Base-by-base conservation (phyloP, 495 filamentous ascomycete genomes). In the Parathielavia appendiculata region DNA sequence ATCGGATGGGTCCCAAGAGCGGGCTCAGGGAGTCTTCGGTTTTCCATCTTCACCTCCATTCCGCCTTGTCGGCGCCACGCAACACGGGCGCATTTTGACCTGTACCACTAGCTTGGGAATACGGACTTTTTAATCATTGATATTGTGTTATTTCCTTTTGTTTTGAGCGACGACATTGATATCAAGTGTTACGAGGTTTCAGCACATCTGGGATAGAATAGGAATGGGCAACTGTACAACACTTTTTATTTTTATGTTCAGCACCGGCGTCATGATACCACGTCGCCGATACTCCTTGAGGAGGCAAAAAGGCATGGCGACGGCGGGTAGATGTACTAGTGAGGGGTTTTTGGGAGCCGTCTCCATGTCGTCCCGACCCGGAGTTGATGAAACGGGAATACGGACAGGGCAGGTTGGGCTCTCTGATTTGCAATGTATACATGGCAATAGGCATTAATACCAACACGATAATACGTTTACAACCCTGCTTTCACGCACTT, bases 91-190 rank as follows among this genome's bases (percentile, higher is more conserved):
- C 56, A 51, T 58, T 52, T 30, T 39, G 48, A 50, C 17, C 20
- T 71, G 66, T 71, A 71, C 59, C 60, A 67, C 63, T 54, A 71
- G n/a, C 58, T 26, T 30, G 51, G 40, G 57, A 45, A 39, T 71
- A 71, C 60, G 46, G 52, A 61, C 56, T 30, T 30, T 67, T 66
- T 71, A 71, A 71, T 71, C 60, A 57, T 58, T 61, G 49, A 35
- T 19, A 26, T 54, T 58, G n/a, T 47, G 10, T 48, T 56, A 49
- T 58, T 17, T 32, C 23, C 51, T 60, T 59, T 59, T 54, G 34
- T 51, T 56, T 54, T 26, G 43, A 58, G 57, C 59, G 22, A 66
- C 58, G 55, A 60, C 59, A 59, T 54, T 46, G 60, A 51, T 50
- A 48, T 56, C 56, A 60, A 64, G 57, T 57, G 59, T 58, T 60